Percentiles rank a stretch among this genome's conserved stretches.
phyloP scores from a whole-genome alignment of 768 basidiomycete species.

The Serpula lacrymans region DNA sequence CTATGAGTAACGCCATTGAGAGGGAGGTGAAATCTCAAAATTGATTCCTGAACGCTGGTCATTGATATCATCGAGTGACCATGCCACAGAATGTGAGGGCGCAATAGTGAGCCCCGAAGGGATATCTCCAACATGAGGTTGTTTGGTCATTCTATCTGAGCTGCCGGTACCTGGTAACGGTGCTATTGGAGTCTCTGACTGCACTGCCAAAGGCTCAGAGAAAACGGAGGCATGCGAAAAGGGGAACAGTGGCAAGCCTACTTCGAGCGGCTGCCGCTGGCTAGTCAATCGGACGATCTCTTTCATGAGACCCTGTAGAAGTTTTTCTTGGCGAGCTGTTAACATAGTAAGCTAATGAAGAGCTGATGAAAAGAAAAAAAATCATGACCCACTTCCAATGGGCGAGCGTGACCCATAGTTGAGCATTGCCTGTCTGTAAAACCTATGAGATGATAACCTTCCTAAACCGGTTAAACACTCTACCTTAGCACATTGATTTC shows the following conservation, averaged over 20 bases:
- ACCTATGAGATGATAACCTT: conserved; percentile 6
- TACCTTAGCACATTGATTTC: conserved; percentile 84
- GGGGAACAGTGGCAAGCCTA: conserved; percentile 77
- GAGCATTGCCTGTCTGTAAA: conserved; percentile 73
- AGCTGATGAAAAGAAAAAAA: conserved; percentile 8
- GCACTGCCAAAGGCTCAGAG: conserved; percentile 41
- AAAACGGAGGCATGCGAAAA: conserved; percentile 71
- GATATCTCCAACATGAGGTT: no score
- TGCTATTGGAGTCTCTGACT: conserved; percentile 24
- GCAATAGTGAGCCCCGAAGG: no score
- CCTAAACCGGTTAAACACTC: conserved; percentile 12
- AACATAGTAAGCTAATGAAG: conserved; percentile 6
- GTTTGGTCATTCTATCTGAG: no score
- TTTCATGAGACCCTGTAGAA: conserved; percentile 79
- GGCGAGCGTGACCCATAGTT: conserved; percentile 77
- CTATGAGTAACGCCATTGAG: no score
- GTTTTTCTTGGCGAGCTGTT: conserved; percentile 75
- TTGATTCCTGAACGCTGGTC: no score
- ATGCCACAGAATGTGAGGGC: no score
- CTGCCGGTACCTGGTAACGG: no score
- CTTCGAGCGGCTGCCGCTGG: conserved; percentile 76
- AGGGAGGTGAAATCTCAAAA: no score
- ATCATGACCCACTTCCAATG: conserved; percentile 82
- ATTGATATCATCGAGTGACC: no score
- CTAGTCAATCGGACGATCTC: conserved; percentile 82